Conservation (phyloP, 139 green algal species). For the Diplosphaera chodatii region DNA sequence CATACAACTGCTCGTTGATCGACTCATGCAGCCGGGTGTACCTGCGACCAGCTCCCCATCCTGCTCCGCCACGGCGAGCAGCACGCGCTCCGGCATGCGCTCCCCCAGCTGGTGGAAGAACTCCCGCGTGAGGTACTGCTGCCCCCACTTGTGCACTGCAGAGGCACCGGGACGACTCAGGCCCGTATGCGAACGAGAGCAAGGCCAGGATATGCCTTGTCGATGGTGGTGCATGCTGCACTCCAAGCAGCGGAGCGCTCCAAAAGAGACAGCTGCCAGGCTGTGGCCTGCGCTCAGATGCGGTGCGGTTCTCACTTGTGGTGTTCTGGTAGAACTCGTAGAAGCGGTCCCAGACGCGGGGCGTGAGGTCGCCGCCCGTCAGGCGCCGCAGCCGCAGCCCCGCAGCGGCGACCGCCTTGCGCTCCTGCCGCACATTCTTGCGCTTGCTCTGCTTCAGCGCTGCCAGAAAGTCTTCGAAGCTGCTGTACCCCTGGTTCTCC, state of each 20-base stretch:
- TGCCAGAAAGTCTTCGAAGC: slow-evolving; percentile 80
- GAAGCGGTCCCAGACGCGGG: slow-evolving; percentile 74
- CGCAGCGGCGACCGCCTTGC: slow-evolving; percentile 59
- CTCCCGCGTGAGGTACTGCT: slow-evolving; percentile 75
- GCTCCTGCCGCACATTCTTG: slow-evolving; percentile 87
- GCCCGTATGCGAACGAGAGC: too few relatives aligned
- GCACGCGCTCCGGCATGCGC: slow-evolving; percentile 52
- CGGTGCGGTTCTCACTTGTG: slow-evolving; percentile 31
- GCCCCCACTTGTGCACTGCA: slow-evolving; percentile 77
- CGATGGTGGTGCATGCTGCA: too few relatives aligned
- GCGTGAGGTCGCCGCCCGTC: slow-evolving; percentile 51
- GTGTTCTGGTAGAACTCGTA: slow-evolving; percentile 73
- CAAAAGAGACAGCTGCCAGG: too few relatives aligned
- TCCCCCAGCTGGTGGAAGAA: slow-evolving; percentile 81
- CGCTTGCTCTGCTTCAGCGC: slow-evolving; percentile 77
- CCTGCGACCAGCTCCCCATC: slow-evolving; percentile 1
- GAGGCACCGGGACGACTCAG: too few relatives aligned
- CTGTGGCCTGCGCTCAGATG: too few relatives aligned
- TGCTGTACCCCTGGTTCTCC: slow-evolving; percentile 37
- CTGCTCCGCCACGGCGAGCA: slow-evolving; percentile 78
- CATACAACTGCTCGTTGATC: too few relatives aligned
- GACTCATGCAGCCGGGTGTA: background rate
- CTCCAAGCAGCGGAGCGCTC: too few relatives aligned
- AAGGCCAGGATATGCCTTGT: too few relatives aligned
- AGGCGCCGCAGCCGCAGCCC: slow-evolving; percentile 56